Evolutionary conservation across 1,284 basidiomycete genomes (phyloP), one percentile per base, ranked within the genome.

Genomic region (Malassezia equina): DNA sequence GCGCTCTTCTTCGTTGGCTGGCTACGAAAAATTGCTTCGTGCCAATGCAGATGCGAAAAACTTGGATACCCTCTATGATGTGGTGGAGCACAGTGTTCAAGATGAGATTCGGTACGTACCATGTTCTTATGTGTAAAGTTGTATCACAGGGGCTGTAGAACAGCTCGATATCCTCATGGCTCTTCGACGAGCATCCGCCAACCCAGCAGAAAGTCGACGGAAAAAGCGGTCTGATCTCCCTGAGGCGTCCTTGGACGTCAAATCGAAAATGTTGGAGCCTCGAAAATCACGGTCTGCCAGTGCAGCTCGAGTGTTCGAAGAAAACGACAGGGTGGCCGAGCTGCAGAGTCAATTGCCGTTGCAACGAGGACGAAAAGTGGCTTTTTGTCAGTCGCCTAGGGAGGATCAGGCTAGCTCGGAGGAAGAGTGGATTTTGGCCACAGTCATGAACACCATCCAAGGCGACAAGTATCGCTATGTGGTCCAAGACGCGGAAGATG

Each of bases 351-450:
- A 66, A 47, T 51, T 66, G 17, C 64, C 65, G 1, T 55, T 68
- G n/a, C 46, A 51, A 21, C 51, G 49, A 12, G 66, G 66, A 0
- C 51, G 66, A 19, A 60, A 55, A 31, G 66, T 68, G 7, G 66
- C 66, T 4, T 68, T 68, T 19, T 47, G 65, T 8, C 62, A 68
- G 43, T 61, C 66, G 21, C 41, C 36, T 11, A 21, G 32, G 11
- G 42, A 32, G 28, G 49, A 32, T 2, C 34, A 42, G 11, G 32
- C 15, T 28, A 28, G 24, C 19, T 28, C n/a, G 1, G 65, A 66
- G 15, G 66, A 68, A 31, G 64, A 62, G 6, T 68, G 66, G 66
- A 68, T 68, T 47, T 41, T 68, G 53, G 66, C 66, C 7, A 59
- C 59, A 3, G 58, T 68, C 9, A 55, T 58, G n/a, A 54, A 58